These are phyloP conservation scores for Arachnomyces sp. DNA, from an alignment of 2,329 filamentous ascomycete genomes.

Conservation along the genomic window DNA sequence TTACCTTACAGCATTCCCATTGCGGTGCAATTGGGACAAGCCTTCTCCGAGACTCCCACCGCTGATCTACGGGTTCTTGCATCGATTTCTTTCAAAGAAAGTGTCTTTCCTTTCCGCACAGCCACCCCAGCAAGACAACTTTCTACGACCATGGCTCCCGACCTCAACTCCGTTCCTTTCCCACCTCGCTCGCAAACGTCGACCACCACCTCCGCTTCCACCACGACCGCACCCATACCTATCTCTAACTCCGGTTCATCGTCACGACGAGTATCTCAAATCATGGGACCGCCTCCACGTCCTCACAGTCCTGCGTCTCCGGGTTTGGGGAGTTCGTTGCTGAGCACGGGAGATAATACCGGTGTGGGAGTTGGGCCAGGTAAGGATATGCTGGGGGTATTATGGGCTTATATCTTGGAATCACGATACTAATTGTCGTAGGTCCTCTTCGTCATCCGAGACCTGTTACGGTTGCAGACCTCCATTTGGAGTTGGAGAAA, in stretches of 20 bases:
- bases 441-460: slow-evolving; percentile 78
- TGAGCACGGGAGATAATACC: slow-evolving; percentile 24
- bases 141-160: slow-evolving; percentile 37
- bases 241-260: slow-evolving; percentile 1
- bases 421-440: slow-evolving; percentile 19
- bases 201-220: slow-evolving; percentile 21
- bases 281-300: slow-evolving; percentile 32
- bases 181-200: slow-evolving; percentile 26
- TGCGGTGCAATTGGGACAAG: no score
- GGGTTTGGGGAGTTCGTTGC: slow-evolving; percentile 19
- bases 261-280: not conserved
- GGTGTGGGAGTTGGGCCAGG: slow-evolving; percentile 33
- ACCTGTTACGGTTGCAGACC: slow-evolving; percentile 77
- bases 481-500: slow-evolving; percentile 84
- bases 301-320: slow-evolving; percentile 23
- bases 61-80: not conserved
- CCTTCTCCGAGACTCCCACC: no score
- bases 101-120: slow-evolving; percentile 1
- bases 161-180: slow-evolving; percentile 37
- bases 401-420: not conserved
- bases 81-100: slow-evolving; percentile 3
- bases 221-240: slow-evolving; percentile 5
- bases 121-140: slow-evolving; percentile 1
- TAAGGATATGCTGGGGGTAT: slow-evolving; percentile 15
- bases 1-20: no score